phyloP scores from a whole-genome alignment of 441 rosid genomes.

The Arabidopsis hybrid region DNA sequence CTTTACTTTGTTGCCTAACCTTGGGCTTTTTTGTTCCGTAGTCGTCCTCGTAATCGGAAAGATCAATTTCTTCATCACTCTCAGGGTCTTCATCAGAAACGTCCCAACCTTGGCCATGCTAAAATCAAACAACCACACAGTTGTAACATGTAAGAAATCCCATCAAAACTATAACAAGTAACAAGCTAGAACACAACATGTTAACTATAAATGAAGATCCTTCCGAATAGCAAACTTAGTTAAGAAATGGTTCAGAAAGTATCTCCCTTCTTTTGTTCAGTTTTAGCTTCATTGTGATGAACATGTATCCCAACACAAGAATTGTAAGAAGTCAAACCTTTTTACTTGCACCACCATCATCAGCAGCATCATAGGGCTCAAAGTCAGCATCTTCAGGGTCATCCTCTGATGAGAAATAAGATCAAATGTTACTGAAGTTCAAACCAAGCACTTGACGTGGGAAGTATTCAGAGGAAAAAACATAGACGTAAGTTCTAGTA shows the following conservation, averaged over 20 bases:
- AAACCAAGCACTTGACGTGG: constrained; percentile 12
- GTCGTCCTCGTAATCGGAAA: constrained; percentile 79
- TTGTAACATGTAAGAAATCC: constrained; percentile 24
- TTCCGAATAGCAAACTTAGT: constrained; percentile 18
- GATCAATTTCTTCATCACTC: constrained; percentile 70
- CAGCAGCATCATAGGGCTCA: constrained; percentile 73
- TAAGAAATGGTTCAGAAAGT: constrained; percentile 6
- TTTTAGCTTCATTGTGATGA: constrained; percentile 7
- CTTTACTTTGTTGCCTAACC: constrained; percentile 65
- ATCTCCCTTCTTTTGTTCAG: constrained; percentile 19
- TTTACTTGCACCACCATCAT: constrained; percentile 49
- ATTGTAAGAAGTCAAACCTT: constrained; percentile 59
- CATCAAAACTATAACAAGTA: constrained; percentile 29
- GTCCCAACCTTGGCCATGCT: constrained; percentile 82
- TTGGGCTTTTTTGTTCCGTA: constrained; percentile 69
- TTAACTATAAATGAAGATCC: constrained; percentile 13
- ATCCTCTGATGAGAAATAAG: constrained; percentile 69
- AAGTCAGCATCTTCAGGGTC: constrained; percentile 98
- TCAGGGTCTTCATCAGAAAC: constrained; percentile 82
- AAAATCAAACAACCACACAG: constrained; percentile 30
- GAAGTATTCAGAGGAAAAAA: constrained; percentile 10
- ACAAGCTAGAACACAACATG: constrained; percentile 30
- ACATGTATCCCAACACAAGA: constrained; percentile 14
- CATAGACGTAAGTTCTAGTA: constrained; percentile 14
- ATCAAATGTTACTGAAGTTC: constrained; percentile 44